Percentiles rank a stretch among this genome's conserved stretches.
These are phyloP conservation scores for Pseudogymnoascus sp. DNA, from an alignment of 2,329 filamentous ascomycete species.

Conservation along the genomic window DNA sequence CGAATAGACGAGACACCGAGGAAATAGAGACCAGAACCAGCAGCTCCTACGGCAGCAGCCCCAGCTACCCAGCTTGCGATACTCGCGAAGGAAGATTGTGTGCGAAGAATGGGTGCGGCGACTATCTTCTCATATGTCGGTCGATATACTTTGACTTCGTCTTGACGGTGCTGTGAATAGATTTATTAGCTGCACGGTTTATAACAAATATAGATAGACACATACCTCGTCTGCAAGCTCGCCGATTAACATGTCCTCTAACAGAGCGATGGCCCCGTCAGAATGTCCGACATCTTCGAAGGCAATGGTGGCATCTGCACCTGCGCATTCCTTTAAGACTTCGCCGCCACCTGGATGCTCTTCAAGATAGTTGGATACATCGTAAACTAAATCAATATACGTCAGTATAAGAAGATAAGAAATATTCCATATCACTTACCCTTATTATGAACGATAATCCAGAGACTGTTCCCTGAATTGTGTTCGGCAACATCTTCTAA, in stretches of 20 bases:
- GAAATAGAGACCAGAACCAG: background rate
- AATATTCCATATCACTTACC: conserved; percentile 28
- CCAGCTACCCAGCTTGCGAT: background rate
- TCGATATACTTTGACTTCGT: conserved; percentile 7
- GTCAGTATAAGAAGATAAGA: background rate
- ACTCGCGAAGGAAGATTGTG: background rate
- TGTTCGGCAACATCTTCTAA: conserved; percentile 42
- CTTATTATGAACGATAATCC: conserved; percentile 50
- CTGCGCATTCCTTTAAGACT: conserved; percentile 68
- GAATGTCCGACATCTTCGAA: conserved; percentile 83
- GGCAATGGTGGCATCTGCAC: conserved; percentile 68
- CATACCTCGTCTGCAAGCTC: conserved; percentile 48
- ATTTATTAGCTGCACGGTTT: conserved; percentile 10
- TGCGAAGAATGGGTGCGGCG: background rate
- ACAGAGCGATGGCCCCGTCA: conserved; percentile 62
- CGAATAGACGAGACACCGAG: background rate
- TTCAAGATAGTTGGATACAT: conserved; percentile 48
- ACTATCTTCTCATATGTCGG: conserved; percentile 8
- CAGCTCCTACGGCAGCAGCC: background rate
- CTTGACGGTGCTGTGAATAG: background rate
- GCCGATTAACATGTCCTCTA: conserved; percentile 49
- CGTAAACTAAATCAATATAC: conserved; percentile 41
- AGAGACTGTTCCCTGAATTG: conserved; percentile 40
- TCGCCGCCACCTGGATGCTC: conserved; percentile 69
- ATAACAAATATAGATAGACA: conserved; percentile 11